Conservation (phyloP, 345 rosid species). For the Theobroma cacao region DNA sequence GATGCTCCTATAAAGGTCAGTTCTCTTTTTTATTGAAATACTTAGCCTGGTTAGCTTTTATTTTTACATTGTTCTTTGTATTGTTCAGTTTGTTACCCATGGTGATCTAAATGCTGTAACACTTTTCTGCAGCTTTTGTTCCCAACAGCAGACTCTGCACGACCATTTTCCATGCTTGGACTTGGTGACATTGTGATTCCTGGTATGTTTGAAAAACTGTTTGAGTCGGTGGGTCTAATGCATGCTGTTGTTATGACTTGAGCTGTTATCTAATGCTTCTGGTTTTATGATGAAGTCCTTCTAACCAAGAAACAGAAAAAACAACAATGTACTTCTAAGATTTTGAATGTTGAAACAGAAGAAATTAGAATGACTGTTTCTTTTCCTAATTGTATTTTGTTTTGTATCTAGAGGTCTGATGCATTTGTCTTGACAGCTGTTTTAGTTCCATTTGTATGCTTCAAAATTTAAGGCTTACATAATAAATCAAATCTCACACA, state of each 20-base stretch:
- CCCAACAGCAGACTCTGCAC: constrained; percentile 69
- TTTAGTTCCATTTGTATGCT: background rate
- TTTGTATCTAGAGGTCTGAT: background rate
- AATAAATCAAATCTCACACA: background rate
- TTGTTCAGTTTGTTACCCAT: background rate
- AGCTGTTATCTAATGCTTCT: background rate
- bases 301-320: background rate
- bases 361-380: background rate
- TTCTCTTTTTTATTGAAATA: constrained; percentile 10
- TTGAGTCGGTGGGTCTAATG: constrained; percentile 8
- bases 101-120: background rate
- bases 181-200: constrained; percentile 99
- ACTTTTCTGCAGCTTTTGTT: constrained; percentile 68
- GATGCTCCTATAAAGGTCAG: constrained; percentile 99
- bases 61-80: background rate
- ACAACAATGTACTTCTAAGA: background rate
- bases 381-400: background rate
- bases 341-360: background rate
- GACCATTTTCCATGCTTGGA: constrained; percentile 99
- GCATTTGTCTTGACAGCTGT: background rate
- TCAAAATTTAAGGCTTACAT: background rate
- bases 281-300: background rate
- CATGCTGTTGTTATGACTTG: background rate
- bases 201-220: constrained; percentile 42
- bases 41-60: background rate